Conservation (phyloP, 306 rosid species). For the Macrotyloma uniflorum region DNA sequence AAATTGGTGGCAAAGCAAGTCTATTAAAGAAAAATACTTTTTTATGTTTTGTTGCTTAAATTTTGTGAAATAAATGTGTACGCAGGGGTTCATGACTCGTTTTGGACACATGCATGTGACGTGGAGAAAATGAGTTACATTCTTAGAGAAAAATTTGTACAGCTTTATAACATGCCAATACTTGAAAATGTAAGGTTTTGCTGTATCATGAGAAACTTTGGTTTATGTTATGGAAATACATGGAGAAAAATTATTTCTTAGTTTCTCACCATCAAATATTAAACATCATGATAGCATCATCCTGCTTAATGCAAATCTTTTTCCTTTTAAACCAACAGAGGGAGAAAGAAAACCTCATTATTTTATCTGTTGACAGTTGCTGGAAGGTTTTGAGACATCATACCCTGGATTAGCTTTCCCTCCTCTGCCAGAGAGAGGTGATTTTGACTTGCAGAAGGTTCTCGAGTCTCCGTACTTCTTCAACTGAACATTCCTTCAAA, state of each 20-base stretch:
- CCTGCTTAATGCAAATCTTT: neutral
- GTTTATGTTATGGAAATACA: neutral
- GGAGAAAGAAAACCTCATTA: neutral
- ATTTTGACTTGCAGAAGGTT: slow-evolving; percentile 71
- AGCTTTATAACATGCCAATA: slow-evolving; percentile 72
- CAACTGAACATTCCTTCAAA: slow-evolving; percentile 48
- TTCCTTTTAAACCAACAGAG: slow-evolving; percentile 1
- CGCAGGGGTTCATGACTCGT: slow-evolving; percentile 91
- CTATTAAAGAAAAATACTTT: neutral
- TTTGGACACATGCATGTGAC: slow-evolving; percentile 93
- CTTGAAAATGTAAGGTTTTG: slow-evolving; percentile 45
- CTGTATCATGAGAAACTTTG: slow-evolving; percentile 18
- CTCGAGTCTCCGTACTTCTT: slow-evolving; percentile 77
- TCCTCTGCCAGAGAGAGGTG: slow-evolving; percentile 73
- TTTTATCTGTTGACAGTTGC: slow-evolving; percentile 57
- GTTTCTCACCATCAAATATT: neutral
- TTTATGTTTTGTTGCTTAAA: slow-evolving; percentile 1
- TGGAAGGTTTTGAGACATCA: slow-evolving; percentile 64
- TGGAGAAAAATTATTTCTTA: neutral
- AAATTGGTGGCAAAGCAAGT: neutral
- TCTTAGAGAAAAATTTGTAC: slow-evolving; percentile 75
- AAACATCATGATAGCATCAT: neutral
- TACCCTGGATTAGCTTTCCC: slow-evolving; percentile 74
- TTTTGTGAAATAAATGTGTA: slow-evolving; percentile 34
- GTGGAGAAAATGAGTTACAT: slow-evolving; percentile 73